phyloP scores from a whole-genome alignment of 345 rosid genomes.

The Eucalyptus rudis region DNA sequence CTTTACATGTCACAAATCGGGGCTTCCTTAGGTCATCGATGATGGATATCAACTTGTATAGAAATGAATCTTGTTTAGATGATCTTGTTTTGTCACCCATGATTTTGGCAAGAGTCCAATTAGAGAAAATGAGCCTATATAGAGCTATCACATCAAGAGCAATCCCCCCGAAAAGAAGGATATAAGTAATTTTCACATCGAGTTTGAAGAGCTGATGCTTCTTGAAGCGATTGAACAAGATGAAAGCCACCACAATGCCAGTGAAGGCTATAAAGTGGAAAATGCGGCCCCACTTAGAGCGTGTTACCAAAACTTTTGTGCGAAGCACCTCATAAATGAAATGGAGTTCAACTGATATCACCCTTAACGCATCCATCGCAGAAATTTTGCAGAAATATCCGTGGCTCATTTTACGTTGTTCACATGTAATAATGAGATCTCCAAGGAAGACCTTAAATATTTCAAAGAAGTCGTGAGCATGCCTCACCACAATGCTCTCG shows the following conservation, averaged over 20 bases:
- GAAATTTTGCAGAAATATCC: accelerated
- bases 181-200: background rate
- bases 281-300: background rate
- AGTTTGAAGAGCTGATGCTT: background rate
- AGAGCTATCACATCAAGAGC: background rate
- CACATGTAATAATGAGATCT: accelerated
- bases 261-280: background rate
- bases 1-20: no score
- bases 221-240: background rate
- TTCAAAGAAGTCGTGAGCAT: background rate
- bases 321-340: background rate
- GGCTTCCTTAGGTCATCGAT: background rate
- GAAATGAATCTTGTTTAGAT: no score
- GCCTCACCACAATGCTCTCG: no score
- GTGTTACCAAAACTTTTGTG: background rate
- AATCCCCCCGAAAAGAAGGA: background rate
- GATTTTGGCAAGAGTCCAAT: accelerated
- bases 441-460: background rate
- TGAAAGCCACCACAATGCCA: background rate
- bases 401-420: accelerated
- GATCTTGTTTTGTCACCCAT: no score
- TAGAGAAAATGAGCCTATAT: background rate
- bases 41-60: no score
- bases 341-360: background rate
- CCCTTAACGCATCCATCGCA: background rate